Evolutionary conservation across 108 stramenopile genomes (phyloP), one percentile per base, ranked within the genome.

Genomic region (Epipyxis sp.): DNA sequence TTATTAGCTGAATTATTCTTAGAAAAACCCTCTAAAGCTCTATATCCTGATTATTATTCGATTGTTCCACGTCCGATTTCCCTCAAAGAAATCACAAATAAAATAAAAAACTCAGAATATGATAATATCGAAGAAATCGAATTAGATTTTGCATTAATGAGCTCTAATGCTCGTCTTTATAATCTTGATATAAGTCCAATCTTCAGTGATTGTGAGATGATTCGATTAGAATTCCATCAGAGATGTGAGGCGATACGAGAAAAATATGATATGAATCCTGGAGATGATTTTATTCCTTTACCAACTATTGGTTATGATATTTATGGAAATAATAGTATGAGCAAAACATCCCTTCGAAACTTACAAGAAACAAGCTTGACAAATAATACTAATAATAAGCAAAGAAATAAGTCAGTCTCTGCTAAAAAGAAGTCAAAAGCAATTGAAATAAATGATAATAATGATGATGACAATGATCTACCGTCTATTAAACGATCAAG

Each of bases 101-200:
- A 65, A 42, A 42, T 79, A 30, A 16, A 78, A 37, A 78, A 82
- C 46, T 78, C 78, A 25, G 67, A 79, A 34, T 84, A 84, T 30
- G 37, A 77, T 42, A 78, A 40, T 59, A 40, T 84, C 41, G 42
- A 27, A 34, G 80, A 62, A 25, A 77, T 84, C n/a, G 83, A 79
- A 78, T 25, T 40, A 0, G 83, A 84, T 50, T 37, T 82, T 20
- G 77, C 29, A 42, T 59, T 82, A 37, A 78, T 84, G 44, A 58
- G 78, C 65, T 42, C 59, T 72, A 84, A 84, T 74, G 83, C 81
- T 16, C 78, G 81, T 29, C n/a, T 76, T 69, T 82, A 84, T 42
- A 84, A 84, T 40, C 61, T 59, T 1, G 83, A 84, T 65, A 76
- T 68, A 37, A 79, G 78, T n/a, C 59, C 42, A 13, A 81, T 84